Percentiles rank a stretch among this genome's conserved stretches.
phyloP scores from a whole-genome alignment of 768 basidiomycete genomes.

The Artomyces pyxidatus region DNA sequence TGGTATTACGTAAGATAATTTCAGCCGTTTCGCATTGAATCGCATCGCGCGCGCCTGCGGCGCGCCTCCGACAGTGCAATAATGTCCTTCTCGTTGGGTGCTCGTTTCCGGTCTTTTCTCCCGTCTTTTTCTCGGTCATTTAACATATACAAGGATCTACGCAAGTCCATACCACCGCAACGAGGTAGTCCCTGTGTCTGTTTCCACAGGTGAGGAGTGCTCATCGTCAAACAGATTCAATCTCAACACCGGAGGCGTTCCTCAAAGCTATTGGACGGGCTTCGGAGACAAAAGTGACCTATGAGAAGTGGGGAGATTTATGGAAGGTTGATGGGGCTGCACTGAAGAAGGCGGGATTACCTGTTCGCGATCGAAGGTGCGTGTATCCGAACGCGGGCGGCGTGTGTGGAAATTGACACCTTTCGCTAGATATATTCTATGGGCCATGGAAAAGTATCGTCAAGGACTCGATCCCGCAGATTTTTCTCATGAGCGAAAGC shows the following conservation, averaged over 20 bases:
- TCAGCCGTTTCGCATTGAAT: too few relatives aligned
- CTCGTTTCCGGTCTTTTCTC: too few relatives aligned
- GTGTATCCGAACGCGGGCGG: constrained; percentile 13
- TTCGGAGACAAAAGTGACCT: constrained; percentile 52
- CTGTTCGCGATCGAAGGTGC: constrained; percentile 64
- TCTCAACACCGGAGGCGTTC: constrained; percentile 53
- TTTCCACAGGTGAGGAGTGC: too few relatives aligned
- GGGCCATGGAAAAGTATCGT: constrained; percentile 80
- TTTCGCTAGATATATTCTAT: constrained; percentile 61
- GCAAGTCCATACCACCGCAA: background rate
- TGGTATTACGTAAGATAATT: too few relatives aligned
- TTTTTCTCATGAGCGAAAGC: constrained; percentile 56
- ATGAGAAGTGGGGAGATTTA: constrained; percentile 64
- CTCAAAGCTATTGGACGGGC: constrained; percentile 68
- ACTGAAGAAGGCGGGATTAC: constrained; percentile 58
- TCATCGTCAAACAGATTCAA: too few relatives aligned
- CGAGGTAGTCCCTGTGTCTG: too few relatives aligned
- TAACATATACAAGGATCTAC: too few relatives aligned
- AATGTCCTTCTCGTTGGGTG: too few relatives aligned
- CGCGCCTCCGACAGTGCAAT: too few relatives aligned
- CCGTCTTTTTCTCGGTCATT: too few relatives aligned
- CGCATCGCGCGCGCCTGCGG: too few relatives aligned
- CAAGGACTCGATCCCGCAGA: constrained; percentile 42
- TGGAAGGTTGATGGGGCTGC: constrained; percentile 53
- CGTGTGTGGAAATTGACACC: background rate